Base-by-base conservation (phyloP, 2,329 filamentous ascomycete genomes). In the Ophiocordyceps robertsii region DNA sequence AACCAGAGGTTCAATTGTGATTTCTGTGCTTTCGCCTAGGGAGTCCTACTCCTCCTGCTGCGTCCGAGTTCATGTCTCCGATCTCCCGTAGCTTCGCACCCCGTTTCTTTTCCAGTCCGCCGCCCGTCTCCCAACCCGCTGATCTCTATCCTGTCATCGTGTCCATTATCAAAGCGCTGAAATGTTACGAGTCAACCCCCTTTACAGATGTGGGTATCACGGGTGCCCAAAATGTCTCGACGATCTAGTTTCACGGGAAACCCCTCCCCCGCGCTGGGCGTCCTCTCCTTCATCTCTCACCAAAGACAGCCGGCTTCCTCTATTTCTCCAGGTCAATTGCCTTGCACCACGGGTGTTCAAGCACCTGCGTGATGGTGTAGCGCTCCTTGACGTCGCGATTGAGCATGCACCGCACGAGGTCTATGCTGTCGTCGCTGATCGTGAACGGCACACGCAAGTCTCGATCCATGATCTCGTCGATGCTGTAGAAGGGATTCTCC, bases 381-480 rank as follows among this genome's bases (percentile, higher is more conserved):
- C 92, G 72, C 55, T 82, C 73, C 51, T 82, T 77, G 10, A 96
- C 85, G 58, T 96, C 83, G 33, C 92, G 80, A 59, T 96, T 80
- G 27, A 98, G 77, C 92, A 98, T 96, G 57, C 80, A 73, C 36
- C 87, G 78, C 48, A 98, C 84, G 41, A 98, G 70, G 53, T 95
- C 83, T 51, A 98, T 93, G 61, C 88, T 95, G 51, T 89, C 83
- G 49, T 95, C 88, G 60, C 86, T 88, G 67, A 90, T 79, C 30
- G 83, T 75, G 59, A 85, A 95, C 0, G 92, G 92, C 27, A 98
- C 82, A 39, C 92, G 78, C 45, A 98, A 69, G 53, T 95, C 90
- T 56, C 90, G 89, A 60, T 98, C 92, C 77, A 96, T 93, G 56
- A 98, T 98, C 69, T 98, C 92, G 61, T 98, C 92, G 55, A 96